phyloP scores from a whole-genome alignment of 257 asterid genomes.

The Solanum gracilifrons region DNA sequence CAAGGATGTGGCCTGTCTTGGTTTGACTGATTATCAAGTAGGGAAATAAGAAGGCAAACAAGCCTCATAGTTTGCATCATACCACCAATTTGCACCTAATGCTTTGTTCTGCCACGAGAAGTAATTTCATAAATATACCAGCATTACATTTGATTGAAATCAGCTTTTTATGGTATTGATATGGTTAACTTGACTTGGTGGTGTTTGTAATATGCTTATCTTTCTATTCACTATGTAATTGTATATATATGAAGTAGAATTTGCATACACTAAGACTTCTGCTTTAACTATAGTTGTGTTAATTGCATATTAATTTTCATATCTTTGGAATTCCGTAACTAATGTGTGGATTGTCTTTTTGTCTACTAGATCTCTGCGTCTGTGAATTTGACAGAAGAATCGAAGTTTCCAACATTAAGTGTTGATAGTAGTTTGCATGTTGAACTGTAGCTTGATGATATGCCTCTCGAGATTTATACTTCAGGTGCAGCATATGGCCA shows the following conservation, averaged over 20 bases:
- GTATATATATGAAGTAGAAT: background rate
- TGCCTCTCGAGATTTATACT: background rate
- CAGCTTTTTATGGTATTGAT: background rate
- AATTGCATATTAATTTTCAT: background rate
- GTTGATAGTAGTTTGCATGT: slow-evolving; percentile 20
- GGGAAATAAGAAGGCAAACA: background rate
- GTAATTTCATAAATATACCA: background rate
- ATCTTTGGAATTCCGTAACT: background rate
- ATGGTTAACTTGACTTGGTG: background rate
- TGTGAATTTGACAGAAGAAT: slow-evolving; percentile 14
- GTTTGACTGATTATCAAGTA: background rate
- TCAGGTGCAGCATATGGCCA: background rate
- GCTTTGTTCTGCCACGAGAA: background rate
- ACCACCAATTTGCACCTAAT: background rate
- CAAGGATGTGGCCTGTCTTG: background rate
- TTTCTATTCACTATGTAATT: background rate
- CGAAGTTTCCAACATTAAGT: slow-evolving; percentile 9
- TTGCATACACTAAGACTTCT: background rate
- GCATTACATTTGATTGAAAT: background rate
- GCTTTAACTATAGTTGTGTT: background rate
- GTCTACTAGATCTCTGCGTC: slow-evolving; percentile 16
- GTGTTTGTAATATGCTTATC: background rate
- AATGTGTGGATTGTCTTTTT: background rate
- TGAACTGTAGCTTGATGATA: slow-evolving; percentile 1
- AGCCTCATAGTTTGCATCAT: background rate